Evolutionary conservation across 2,329 filamentous ascomycete genomes (phyloP).

Genomic region (Magnaporthales sp.): DNA sequence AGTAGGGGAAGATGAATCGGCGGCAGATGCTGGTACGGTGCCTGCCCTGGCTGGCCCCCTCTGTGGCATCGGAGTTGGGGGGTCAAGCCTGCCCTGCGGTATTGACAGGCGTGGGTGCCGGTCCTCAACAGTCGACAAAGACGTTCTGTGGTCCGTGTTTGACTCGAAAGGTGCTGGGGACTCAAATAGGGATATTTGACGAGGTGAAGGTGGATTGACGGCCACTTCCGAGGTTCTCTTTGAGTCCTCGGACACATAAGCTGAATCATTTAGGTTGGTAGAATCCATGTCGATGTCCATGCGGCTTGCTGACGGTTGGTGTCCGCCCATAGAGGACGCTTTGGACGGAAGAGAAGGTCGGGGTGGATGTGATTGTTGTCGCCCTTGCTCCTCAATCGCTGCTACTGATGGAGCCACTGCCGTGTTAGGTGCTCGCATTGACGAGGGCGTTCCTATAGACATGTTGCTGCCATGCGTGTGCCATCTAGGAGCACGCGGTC

Average conservation of each 20-base stretch:
- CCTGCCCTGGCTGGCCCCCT: conserved; percentile 29
- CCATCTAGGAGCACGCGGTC: conserved; percentile 36
- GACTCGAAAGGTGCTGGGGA: conserved; percentile 35
- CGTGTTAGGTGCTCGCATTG: conserved; percentile 12
- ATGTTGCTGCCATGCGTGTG: conserved; percentile 39
- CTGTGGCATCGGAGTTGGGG: conserved; percentile 22
- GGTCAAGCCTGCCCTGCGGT: conserved; percentile 35
- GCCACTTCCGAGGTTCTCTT: conserved; percentile 44
- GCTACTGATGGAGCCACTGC: neutral
- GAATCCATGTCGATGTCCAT: conserved; percentile 38
- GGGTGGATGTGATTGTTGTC: neutral
- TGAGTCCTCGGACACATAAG: conserved; percentile 44
- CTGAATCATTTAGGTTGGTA: conserved; percentile 40
- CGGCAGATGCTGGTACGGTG: conserved; percentile 44
- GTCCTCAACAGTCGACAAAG: conserved; percentile 35
- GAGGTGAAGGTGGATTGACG: conserved; percentile 28
- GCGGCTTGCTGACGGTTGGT: conserved; percentile 10
- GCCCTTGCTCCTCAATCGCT: neutral
- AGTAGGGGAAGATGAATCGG: conserved; percentile 27
- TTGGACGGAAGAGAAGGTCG: neutral
- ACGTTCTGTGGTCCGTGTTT: conserved; percentile 23
- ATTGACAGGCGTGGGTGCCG: conserved; percentile 47
- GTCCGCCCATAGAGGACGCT: neutral
- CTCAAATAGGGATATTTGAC: conserved; percentile 34
- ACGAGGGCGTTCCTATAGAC: conserved; percentile 22